Percentiles rank a stretch among this genome's conserved stretches.
Conservation (phyloP, 2,329 filamentous ascomycete species). For the Phaeosphaeria sp. region DNA sequence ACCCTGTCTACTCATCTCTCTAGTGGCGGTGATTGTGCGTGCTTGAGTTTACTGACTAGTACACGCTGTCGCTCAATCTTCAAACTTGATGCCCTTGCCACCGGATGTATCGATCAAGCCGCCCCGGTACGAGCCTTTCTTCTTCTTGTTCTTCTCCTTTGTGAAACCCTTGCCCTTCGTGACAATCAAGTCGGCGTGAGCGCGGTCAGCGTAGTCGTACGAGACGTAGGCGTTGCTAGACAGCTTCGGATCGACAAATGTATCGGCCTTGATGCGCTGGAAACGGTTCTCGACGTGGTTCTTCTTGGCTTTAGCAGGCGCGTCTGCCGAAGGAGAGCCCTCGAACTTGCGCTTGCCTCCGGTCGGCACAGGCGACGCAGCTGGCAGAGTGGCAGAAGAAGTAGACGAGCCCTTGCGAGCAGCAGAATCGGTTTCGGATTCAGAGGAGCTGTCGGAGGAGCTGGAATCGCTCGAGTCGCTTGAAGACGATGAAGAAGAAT, state of each 20-base stretch:
- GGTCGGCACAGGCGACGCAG: constrained; percentile 36
- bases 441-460: constrained; percentile 26
- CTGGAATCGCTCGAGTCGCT: constrained; percentile 29
- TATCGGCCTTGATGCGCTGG: constrained; percentile 76
- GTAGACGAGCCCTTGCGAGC: constrained; percentile 55
- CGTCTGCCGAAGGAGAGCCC: constrained; percentile 35
- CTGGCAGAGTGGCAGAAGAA: constrained; percentile 48
- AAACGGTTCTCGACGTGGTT: constrained; percentile 64
- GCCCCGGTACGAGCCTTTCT: constrained; percentile 84
- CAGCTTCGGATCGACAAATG: constrained; percentile 72
- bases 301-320: constrained; percentile 42
- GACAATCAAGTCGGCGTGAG: constrained; percentile 85
- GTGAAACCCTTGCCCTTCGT: constrained; percentile 97
- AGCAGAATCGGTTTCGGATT: constrained; percentile 19
- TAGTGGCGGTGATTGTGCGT: background rate
- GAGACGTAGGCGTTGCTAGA: constrained; percentile 81
- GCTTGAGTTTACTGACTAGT: background rate
- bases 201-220: constrained; percentile 88
- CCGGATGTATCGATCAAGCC: constrained; percentile 83
- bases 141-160: constrained; percentile 97
- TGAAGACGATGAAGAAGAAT: constrained; percentile 23
- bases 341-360: constrained; percentile 54
- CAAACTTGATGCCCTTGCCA: constrained; percentile 92
- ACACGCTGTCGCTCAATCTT: constrained; percentile 64
- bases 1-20: background rate